Percentiles rank a stretch among this genome's conserved stretches.
Evolutionary conservation across 352 stramenopile species (phyloP).

Genomic region (Peronospora tabacina): DNA sequence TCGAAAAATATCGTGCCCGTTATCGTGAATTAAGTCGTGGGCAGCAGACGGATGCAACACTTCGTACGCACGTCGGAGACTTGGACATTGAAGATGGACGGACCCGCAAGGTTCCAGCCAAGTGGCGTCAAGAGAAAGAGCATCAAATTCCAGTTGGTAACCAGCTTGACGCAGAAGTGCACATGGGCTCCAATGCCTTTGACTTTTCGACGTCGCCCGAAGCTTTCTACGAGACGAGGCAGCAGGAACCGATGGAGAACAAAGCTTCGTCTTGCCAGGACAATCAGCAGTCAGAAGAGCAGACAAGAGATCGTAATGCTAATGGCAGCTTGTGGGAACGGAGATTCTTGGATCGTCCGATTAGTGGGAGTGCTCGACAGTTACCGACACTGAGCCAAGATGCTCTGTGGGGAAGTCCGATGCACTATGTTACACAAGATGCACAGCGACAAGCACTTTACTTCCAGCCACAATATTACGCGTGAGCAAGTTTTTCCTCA

Average conservation of each 20-base stretch:
- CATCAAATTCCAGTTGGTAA: constrained; percentile 20
- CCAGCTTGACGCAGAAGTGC: constrained; percentile 20
- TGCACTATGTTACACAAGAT: constrained; percentile 22
- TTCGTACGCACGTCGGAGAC: constrained; percentile 15
- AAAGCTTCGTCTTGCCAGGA: constrained; percentile 7
- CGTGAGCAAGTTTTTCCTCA: constrained; percentile 29
- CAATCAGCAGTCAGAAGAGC: constrained; percentile 13
- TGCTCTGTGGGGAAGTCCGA: constrained; percentile 33
- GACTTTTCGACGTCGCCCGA: constrained; percentile 39
- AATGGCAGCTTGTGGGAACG: constrained; percentile 33
- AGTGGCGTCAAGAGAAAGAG: constrained; percentile 23
- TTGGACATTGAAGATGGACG: constrained; percentile 31
- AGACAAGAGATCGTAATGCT: constrained; percentile 1
- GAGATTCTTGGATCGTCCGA: constrained; percentile 14
- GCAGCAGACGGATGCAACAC: constrained; percentile 9
- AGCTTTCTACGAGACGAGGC: constrained; percentile 23
- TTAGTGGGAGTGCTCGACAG: constrained; percentile 3
- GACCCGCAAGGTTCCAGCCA: constrained; percentile 33
- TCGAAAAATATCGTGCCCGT: constrained; percentile 37
- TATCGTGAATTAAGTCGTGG: constrained; percentile 30
- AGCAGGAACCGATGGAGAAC: constrained; percentile 6
- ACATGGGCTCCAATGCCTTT: constrained; percentile 37
- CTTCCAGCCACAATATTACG: constrained; percentile 31
- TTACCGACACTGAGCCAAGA: constrained; percentile 35
- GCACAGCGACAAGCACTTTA: constrained; percentile 22